A percentile compares a stretch with the other conserved stretches of the same genome.
These are phyloP conservation scores for Acacia pycnantha DNA, from an alignment of 331 rosid genomes.

Conservation along the genomic window DNA sequence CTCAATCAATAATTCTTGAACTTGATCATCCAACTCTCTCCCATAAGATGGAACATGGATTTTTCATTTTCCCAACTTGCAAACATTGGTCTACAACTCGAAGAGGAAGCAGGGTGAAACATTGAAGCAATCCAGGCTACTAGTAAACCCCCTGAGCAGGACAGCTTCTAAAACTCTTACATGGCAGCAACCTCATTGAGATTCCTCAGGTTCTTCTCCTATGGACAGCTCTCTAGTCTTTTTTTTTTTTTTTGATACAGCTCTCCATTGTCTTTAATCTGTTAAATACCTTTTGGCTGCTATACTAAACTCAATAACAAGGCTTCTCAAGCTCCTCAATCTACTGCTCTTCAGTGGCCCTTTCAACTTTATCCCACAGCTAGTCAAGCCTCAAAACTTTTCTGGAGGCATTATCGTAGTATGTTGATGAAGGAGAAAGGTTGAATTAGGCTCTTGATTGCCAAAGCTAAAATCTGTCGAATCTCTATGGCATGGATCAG, in stretches of 20 bases:
- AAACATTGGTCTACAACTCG: not conserved
- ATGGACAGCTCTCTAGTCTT: not conserved
- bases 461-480: not conserved
- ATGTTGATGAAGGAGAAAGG: not conserved
- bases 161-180: not conserved
- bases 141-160: not conserved
- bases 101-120: not conserved
- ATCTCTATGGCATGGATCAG: not conserved
- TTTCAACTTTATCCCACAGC: not conserved
- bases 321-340: not conserved
- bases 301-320: not conserved
- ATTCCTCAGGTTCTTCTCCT: not conserved
- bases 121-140: not conserved
- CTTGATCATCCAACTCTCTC: not conserved
- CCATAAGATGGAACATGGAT: not conserved
- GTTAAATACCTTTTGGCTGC: not conserved
- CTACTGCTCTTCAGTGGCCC: not conserved
- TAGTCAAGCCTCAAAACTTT: not conserved
- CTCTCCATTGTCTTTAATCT: not conserved
- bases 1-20: not conserved
- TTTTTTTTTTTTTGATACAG: not conserved
- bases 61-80: not conserved
- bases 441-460: not conserved
- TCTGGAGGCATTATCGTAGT: not conserved
- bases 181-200: not conserved